phyloP scores from a whole-genome alignment of 2,329 filamentous ascomycete genomes.

The Akanthomyces uredinophilus region DNA sequence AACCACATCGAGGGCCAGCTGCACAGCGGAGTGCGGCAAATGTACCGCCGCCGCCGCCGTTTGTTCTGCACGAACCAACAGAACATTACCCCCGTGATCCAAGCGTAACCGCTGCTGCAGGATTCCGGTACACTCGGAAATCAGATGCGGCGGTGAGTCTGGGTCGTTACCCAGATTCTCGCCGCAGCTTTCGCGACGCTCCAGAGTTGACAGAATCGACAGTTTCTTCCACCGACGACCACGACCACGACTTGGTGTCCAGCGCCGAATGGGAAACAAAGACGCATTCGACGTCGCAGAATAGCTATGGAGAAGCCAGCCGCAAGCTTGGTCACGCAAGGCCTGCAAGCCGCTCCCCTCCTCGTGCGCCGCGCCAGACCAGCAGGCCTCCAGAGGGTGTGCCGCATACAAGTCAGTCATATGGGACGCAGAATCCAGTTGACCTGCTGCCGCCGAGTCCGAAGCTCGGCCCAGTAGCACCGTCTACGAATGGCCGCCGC shows the following conservation, averaged over 20 bases:
- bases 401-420: not conserved
- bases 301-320: not conserved
- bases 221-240: not conserved
- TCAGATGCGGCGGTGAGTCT: not conserved
- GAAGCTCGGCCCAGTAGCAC: not conserved
- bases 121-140: too few relatives aligned
- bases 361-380: not conserved
- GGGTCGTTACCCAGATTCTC: not conserved
- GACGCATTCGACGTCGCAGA: not conserved
- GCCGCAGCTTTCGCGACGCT: not conserved
- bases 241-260: not conserved
- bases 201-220: not conserved
- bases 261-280: not conserved
- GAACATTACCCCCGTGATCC: too few relatives aligned
- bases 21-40: not conserved
- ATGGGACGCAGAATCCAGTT: not conserved
- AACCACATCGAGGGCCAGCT: not conserved
- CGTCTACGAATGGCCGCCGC: too few relatives aligned
- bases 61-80: not conserved
- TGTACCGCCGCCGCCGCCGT: not conserved
- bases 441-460: not conserved
- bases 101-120: too few relatives aligned
- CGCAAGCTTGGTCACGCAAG: not conserved
- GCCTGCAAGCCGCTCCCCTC: not conserved
- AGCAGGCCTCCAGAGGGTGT: too few relatives aligned